Conservation (phyloP, 1,284 basidiomycete species). For the Kwoniella shivajii region DNA sequence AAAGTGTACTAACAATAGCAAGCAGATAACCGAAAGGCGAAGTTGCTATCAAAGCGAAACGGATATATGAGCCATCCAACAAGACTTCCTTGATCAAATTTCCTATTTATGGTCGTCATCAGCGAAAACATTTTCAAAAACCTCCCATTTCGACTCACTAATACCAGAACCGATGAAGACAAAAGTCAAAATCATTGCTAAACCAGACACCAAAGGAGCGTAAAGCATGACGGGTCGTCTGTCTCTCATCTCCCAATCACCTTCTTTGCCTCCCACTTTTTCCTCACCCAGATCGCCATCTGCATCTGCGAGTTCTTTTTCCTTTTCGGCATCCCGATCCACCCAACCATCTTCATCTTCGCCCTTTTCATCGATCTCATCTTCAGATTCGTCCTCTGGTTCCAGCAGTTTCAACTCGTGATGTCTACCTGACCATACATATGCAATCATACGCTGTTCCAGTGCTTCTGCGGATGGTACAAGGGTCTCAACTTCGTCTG, state of each 20-base stretch:
- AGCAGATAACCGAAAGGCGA: constrained; percentile 72
- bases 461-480: constrained; percentile 69
- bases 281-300: constrained; percentile 32
- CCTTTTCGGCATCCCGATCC: constrained; percentile 30
- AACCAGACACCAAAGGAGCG: constrained; percentile 74
- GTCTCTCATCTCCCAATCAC: constrained; percentile 55
- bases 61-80: constrained; percentile 65
- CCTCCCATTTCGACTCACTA: constrained; percentile 55
- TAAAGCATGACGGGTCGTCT: constrained; percentile 68
- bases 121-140: constrained; percentile 62
- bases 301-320: constrained; percentile 22
- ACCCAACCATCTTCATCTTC: constrained; percentile 36
- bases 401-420: constrained; percentile 33
- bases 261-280: constrained; percentile 60
- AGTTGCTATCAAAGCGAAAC: constrained; percentile 67
- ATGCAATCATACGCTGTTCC: constrained; percentile 47
- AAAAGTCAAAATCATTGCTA: constrained; percentile 58
- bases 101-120: constrained; percentile 56
- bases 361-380: constrained; percentile 26
- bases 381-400: constrained; percentile 24
- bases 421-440: constrained; percentile 45
- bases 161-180: constrained; percentile 62
- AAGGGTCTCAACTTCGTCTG: constrained; percentile 82
- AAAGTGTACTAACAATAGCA: constrained; percentile 61
- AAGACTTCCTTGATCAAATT: constrained; percentile 66